Conservation (phyloP, 495 filamentous ascomycete species). For the Penicillium waksmanii region DNA sequence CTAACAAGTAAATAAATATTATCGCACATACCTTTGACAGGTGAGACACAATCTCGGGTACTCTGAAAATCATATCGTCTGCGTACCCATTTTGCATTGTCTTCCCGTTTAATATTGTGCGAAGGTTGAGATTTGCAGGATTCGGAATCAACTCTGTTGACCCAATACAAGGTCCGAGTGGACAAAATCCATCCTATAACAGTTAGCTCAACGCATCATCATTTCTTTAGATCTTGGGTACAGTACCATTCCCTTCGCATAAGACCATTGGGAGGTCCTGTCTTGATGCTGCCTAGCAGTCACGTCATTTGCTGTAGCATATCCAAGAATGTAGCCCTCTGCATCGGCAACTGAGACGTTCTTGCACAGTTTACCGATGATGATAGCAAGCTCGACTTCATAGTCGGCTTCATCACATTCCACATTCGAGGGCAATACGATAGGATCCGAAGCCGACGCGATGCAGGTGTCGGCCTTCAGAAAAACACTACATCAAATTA, state of each 20-base stretch:
- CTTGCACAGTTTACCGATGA: slow-evolving; percentile 66
- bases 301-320: slow-evolving; percentile 71
- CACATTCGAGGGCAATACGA: slow-evolving; percentile 16
- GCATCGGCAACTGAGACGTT: slow-evolving; percentile 64
- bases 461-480: slow-evolving; percentile 18
- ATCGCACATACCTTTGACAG: slow-evolving; percentile 55
- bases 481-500: slow-evolving; percentile 11
- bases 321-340: slow-evolving; percentile 68
- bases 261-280: slow-evolving; percentile 70
- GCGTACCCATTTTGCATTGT: slow-evolving; percentile 57
- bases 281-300: slow-evolving; percentile 57
- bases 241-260: slow-evolving; percentile 66
- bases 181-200: slow-evolving; percentile 21
- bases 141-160: slow-evolving; percentile 14
- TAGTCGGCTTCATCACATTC: slow-evolving; percentile 53
- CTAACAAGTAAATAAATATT: no score
- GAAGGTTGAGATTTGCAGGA: neutral
- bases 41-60: slow-evolving; percentile 67
- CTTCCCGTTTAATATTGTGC: slow-evolving; percentile 65
- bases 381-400: slow-evolving; percentile 70
- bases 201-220: neutral
- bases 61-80: slow-evolving; percentile 70
- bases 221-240: neutral
- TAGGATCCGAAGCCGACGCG: slow-evolving; percentile 18
- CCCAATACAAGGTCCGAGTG: slow-evolving; percentile 38